Conservation (phyloP, 768 basidiomycete genomes). For the Tubosaeta sp. region DNA sequence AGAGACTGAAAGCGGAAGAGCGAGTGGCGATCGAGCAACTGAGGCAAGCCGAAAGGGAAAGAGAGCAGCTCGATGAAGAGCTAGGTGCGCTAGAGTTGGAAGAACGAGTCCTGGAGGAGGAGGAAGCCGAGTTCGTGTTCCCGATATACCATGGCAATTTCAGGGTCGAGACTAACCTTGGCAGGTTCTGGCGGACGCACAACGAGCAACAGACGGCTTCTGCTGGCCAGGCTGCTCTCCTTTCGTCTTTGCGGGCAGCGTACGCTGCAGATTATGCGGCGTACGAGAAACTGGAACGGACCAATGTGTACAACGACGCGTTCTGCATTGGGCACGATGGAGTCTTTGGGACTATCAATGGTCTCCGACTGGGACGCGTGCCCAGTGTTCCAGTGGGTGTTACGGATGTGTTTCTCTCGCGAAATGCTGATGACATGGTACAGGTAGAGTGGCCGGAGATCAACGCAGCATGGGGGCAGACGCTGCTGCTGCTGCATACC, state of each 20-base stretch:
- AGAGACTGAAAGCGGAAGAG: constrained; percentile 66
- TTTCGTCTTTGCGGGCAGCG: constrained; percentile 70
- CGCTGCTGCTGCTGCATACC: constrained; percentile 85
- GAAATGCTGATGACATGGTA: constrained; percentile 8
- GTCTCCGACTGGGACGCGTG: constrained; percentile 84
- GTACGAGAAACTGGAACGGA: constrained; percentile 80
- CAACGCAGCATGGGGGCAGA: constrained; percentile 98
- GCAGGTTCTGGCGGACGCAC: constrained; percentile 79
- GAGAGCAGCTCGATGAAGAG: constrained; percentile 71
- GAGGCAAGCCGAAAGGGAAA: constrained; percentile 71
- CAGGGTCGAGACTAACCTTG: constrained; percentile 3
- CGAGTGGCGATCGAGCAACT: constrained; percentile 68
- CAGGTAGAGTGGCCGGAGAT: constrained; percentile 98
- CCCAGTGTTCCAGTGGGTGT: constrained; percentile 70
- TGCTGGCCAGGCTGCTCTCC: constrained; percentile 63
- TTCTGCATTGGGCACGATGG: constrained; percentile 96
- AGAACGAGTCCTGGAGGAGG: constrained; percentile 71
- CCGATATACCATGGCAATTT: background rate
- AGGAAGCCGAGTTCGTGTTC: constrained; percentile 73
- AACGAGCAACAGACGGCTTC: constrained; percentile 65
- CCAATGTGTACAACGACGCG: constrained; percentile 94
- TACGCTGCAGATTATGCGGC: constrained; percentile 74
- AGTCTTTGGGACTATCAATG: constrained; percentile 97
- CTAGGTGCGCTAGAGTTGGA: constrained; percentile 66
- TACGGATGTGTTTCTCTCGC: background rate